Conservation (phyloP, 352 stramenopile species). For the Peronospora destructor region DNA sequence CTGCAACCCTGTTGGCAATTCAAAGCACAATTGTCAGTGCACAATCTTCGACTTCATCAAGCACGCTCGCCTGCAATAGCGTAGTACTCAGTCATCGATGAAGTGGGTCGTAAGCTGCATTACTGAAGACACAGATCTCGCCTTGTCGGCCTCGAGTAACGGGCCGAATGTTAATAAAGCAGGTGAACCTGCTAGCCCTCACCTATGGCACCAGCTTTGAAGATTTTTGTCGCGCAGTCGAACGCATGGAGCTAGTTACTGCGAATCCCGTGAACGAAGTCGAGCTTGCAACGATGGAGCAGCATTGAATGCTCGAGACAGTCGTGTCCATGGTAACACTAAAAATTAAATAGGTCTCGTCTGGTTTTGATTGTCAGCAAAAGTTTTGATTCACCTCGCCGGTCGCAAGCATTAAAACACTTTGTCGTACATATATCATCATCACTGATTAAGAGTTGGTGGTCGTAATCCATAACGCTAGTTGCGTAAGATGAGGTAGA, state of each 20-base stretch:
- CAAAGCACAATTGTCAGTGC: not conserved
- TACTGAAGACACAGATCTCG: not conserved
- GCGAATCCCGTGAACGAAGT: slow-evolving; percentile 47
- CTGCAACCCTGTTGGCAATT: slow-evolving; percentile 4
- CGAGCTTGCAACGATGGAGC: slow-evolving; percentile 46
- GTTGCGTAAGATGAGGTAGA: no score
- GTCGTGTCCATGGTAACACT: no score
- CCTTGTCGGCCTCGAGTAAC: slow-evolving; percentile 21
- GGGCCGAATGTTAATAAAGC: slow-evolving; percentile 29
- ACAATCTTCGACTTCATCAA: slow-evolving; percentile 8
- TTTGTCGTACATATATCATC: no score
- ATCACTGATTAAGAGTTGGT: no score
- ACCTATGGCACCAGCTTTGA: slow-evolving; percentile 46
- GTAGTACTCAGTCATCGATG: slow-evolving; percentile 18
- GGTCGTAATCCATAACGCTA: no score
- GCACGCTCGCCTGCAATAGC: slow-evolving; percentile 18
- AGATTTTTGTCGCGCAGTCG: slow-evolving; percentile 54
- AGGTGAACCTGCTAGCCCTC: slow-evolving; percentile 30
- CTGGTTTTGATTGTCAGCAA: no score
- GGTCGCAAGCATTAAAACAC: no score
- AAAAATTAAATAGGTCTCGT: no score
- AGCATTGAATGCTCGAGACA: slow-evolving; percentile 37
- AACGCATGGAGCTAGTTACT: slow-evolving; percentile 44
- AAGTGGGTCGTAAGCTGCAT: slow-evolving; percentile 34
- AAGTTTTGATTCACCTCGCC: no score